Evolutionary conservation across 176 grass and related monocot genomes (phyloP).

Genomic region (Dendrocalamus sinicus): DNA sequence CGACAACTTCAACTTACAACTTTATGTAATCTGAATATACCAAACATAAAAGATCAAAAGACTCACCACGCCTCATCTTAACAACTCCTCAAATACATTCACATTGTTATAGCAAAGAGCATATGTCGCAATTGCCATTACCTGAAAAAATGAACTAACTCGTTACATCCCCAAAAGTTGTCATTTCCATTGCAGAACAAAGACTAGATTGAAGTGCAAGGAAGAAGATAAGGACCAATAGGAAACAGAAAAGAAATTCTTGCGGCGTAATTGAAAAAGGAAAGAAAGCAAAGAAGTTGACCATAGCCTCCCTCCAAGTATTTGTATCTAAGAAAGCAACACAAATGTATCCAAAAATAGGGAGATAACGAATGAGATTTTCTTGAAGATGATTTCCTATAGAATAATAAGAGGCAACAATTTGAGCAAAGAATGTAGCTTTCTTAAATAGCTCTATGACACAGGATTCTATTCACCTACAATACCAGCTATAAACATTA

Average conservation of each 20-base stretch:
- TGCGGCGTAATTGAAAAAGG: not conserved
- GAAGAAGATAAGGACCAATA: slow-evolving; percentile 12
- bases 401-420: not conserved
- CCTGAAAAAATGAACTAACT: slow-evolving; percentile 45
- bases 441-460: not conserved
- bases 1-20: not conserved
- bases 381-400: not conserved
- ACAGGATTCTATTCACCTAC: not conserved
- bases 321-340: not conserved
- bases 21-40: not conserved
- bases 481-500: too few relatives aligned
- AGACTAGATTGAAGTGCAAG: slow-evolving; percentile 8
- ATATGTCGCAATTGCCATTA: slow-evolving; percentile 75
- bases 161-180: not conserved
- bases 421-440: not conserved
- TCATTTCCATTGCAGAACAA: slow-evolving; percentile 6
- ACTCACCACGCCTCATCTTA: slow-evolving; percentile 76
- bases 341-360: not conserved
- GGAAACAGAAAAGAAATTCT: not conserved
- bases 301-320: not conserved
- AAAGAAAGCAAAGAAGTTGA: not conserved
- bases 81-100: slow-evolving; percentile 70
- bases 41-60: slow-evolving; percentile 38
- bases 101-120: slow-evolving; percentile 72
- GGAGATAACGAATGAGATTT: not conserved